Percentiles rank a stretch among this genome's conserved stretches.
Evolutionary conservation across 352 stramenopile species (phyloP).

Genomic region (Thalassiosira exigua): DNA sequence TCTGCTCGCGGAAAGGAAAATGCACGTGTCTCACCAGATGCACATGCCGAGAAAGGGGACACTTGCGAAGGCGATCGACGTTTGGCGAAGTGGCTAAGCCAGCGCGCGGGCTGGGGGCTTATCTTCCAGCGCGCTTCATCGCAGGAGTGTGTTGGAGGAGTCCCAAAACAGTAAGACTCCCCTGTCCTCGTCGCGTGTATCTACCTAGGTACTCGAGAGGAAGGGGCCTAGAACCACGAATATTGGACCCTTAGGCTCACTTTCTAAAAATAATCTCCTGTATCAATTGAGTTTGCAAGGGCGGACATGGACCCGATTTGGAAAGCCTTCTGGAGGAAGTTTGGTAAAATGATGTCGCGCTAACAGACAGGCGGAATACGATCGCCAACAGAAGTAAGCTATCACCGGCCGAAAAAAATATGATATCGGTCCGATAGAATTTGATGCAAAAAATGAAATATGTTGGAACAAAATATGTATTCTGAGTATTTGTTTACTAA

Average conservation of each 20-base stretch:
- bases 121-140: not conserved
- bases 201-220: not conserved
- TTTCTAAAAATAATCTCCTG: not conserved
- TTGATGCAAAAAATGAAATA: too few relatives aligned
- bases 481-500: too few relatives aligned
- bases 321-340: not conserved
- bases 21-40: not conserved
- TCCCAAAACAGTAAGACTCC: not conserved
- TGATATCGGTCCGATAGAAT: too few relatives aligned
- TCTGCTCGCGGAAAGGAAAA: not conserved
- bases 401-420: too few relatives aligned
- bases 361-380: too few relatives aligned
- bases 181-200: not conserved
- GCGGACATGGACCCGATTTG: not conserved
- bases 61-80: too few relatives aligned
- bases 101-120: too few relatives aligned
- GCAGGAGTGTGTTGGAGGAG: slow-evolving; percentile 12
- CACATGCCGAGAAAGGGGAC: too few relatives aligned
- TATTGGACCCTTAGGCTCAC: not conserved
- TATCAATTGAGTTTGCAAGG: not conserved
- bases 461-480: too few relatives aligned
- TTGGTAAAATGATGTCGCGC: not conserved
- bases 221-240: not conserved
- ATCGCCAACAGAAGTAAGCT: too few relatives aligned
- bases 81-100: not conserved